Base-by-base conservation (phyloP, 768 basidiomycete species). In the Trametopsis cervina region DNA sequence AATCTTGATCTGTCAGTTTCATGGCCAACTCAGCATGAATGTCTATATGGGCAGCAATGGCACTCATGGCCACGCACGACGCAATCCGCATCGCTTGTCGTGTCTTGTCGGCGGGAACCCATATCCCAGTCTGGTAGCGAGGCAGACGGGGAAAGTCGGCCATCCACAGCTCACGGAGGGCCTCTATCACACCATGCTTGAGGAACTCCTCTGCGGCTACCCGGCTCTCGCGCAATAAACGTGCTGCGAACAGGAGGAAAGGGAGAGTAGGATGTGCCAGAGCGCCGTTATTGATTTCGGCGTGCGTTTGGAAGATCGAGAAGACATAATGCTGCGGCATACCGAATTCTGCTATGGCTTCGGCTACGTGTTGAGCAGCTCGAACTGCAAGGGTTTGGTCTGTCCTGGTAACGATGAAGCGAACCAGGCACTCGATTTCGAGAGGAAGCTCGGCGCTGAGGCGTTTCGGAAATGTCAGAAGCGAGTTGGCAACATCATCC, bases 211-310 rank as follows among this genome's bases (percentile, higher is more conserved):
- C 45, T 17, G 35, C 13, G 5, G 35, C 45, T 6, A 12, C 9
- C 21, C 21, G 9, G 37, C 35, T 39, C 21, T 46, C 29, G n/a
- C 11, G 45, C 9, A 46, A 21, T 4, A 39, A 17, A 15, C 23
- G 45, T 4, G 45, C 37, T n/a, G 33, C 45, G 36, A 46, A 39
- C 13, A 37, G 20, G 11, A 46, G 35, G 37, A 46, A 46, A 4
- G 45, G 45, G 12, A 46, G 33, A 9, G 35, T 35, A 11, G 45
- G 17, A 20, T 46, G 45, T 18, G 22, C 23, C 17, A 38, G 45
- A 5, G 36, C 35, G 18, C 13, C 13, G n/a, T 7, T 36, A 10
- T 25, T 22, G 9, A 46, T 4, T 7, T 15, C 18, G 11, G 45
- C 10, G n/a, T 39, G 45, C 5, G 3, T 20, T n/a, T 38, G 22